A percentile compares a stretch with the other conserved stretches of the same genome.
Evolutionary conservation across 805 yeast genomes (phyloP).

Genomic region (Yarrowia phangngaensis): DNA sequence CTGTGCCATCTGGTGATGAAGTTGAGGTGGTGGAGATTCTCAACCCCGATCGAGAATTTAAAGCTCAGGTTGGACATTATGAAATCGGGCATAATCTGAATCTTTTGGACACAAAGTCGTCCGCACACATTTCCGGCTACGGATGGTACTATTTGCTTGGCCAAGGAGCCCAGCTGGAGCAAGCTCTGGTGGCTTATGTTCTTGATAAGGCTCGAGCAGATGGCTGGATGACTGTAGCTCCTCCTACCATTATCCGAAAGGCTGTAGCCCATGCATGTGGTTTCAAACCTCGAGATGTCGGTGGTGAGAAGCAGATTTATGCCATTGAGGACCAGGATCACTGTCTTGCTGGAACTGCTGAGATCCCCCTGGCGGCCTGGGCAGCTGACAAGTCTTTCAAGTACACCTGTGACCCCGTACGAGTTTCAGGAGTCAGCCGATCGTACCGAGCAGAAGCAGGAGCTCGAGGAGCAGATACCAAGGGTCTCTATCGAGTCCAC

Average conservation of each 20-base stretch:
- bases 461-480: conserved; percentile 87
- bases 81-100: conserved; percentile 63
- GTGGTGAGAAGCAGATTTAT: conserved; percentile 82
- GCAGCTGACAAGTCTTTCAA: conserved; percentile 51
- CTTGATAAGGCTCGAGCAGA: conserved; percentile 57
- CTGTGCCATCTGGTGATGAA: conserved; percentile 15
- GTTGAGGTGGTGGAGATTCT: conserved; percentile 20
- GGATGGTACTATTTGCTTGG: conserved; percentile 84
- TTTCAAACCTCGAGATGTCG: conserved; percentile 85
- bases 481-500: conserved; percentile 90
- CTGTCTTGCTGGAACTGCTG: conserved; percentile 91
- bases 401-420: conserved; percentile 47
- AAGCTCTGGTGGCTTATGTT: conserved; percentile 81
- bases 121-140: conserved; percentile 59
- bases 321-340: conserved; percentile 46
- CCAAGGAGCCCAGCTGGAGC: conserved; percentile 85
- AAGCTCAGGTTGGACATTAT: conserved; percentile 47
- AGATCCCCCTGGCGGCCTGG: conserved; percentile 84
- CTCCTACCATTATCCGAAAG: conserved; percentile 80
- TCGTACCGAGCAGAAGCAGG: conserved; percentile 97
- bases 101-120: conserved; percentile 65
- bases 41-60: conserved; percentile 10
- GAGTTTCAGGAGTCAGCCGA: conserved; percentile 75
- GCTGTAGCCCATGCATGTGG: conserved; percentile 88
- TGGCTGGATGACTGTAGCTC: conserved; percentile 69